These are phyloP conservation scores for Rosellinia necatrix DNA, from an alignment of 2,329 filamentous ascomycete species.

Conservation along the genomic window DNA sequence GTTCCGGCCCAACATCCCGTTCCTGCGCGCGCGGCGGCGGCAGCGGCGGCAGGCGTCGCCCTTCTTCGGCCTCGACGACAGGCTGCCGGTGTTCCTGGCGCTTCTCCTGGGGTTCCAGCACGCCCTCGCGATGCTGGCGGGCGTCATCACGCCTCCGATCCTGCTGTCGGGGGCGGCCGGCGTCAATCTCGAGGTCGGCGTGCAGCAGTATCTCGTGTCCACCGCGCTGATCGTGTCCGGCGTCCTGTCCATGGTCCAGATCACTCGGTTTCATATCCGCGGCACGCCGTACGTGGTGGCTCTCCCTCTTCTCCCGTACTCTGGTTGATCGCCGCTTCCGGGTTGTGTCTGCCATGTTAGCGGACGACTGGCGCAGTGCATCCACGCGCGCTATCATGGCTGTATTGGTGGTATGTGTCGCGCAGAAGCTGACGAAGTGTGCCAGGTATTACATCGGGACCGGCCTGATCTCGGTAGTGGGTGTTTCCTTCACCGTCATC, in stretches of 20 bases:
- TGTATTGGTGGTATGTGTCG: too few species aligned
- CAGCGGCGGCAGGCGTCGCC: conserved; percentile 63
- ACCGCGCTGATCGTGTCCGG: conserved; percentile 80
- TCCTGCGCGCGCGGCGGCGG: conserved; percentile 67
- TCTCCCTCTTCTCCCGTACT: not conserved
- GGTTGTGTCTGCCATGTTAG: not conserved
- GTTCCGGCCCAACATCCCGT: conserved; percentile 81
- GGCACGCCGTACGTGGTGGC: conserved; percentile 57
- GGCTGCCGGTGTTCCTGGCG: conserved; percentile 75
- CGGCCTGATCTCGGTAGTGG: conserved; percentile 78
- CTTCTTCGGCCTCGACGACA: conserved; percentile 83
- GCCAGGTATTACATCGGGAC: conserved; percentile 75
- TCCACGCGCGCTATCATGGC: too few species aligned
- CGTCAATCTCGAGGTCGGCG: conserved; percentile 63
- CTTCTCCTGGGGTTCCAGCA: conserved; percentile 80
- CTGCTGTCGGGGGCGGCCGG: conserved; percentile 66
- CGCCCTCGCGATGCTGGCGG: conserved; percentile 75
- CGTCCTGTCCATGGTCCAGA: conserved; percentile 74
- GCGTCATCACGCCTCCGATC: conserved; percentile 78
- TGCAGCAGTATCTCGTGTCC: conserved; percentile 79
- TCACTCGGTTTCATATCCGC: conserved; percentile 74
- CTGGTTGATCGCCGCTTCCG: too few species aligned
- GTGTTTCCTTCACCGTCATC: conserved; percentile 78
- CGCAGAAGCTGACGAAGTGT: conserved; percentile 7
- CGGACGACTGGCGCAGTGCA: too few species aligned